Percentiles rank a stretch among this genome's conserved stretches.
Evolutionary conservation across 2,329 filamentous ascomycete genomes (phyloP).

Genomic region (Davidsoniella neocaledoniae): DNA sequence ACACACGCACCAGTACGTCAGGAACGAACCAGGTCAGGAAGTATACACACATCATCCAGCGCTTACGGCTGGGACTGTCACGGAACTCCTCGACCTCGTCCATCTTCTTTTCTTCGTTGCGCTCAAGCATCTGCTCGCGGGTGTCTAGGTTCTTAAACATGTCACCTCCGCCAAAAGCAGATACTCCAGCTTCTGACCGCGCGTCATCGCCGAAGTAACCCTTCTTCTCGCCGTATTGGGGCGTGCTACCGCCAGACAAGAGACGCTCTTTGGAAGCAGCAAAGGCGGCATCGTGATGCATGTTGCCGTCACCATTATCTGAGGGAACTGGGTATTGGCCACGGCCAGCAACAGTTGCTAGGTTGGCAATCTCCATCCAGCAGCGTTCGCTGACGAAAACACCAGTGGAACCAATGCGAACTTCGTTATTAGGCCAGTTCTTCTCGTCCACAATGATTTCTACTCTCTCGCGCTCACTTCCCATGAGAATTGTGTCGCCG

Average conservation of each 20-base stretch:
- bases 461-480: constrained; percentile 80
- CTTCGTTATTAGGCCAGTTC: constrained; percentile 84
- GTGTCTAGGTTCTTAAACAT: constrained; percentile 98
- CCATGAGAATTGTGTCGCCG: constrained; percentile 68
- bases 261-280: constrained; percentile 46
- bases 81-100: constrained; percentile 76
- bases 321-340: constrained; percentile 35
- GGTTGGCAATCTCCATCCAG: constrained; percentile 77
- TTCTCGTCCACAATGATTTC: constrained; percentile 85
- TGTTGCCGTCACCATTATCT: constrained; percentile 45
- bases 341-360: constrained; percentile 26
- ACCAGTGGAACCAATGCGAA: constrained; percentile 76
- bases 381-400: constrained; percentile 91
- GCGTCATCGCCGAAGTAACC: constrained; percentile 77
- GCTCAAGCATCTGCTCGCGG: constrained; percentile 84
- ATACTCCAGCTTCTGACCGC: constrained; percentile 79
- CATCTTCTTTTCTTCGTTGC: constrained; percentile 78
- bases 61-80: constrained; percentile 64
- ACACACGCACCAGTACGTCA: constrained; percentile 57
- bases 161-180: constrained; percentile 80
- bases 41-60: constrained; percentile 78
- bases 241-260: constrained; percentile 33
- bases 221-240: constrained; percentile 55
- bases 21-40: constrained; percentile 75
- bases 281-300: constrained; percentile 42